Conservation (phyloP, 1,284 basidiomycete genomes). For the Moniliophthora roreri region DNA sequence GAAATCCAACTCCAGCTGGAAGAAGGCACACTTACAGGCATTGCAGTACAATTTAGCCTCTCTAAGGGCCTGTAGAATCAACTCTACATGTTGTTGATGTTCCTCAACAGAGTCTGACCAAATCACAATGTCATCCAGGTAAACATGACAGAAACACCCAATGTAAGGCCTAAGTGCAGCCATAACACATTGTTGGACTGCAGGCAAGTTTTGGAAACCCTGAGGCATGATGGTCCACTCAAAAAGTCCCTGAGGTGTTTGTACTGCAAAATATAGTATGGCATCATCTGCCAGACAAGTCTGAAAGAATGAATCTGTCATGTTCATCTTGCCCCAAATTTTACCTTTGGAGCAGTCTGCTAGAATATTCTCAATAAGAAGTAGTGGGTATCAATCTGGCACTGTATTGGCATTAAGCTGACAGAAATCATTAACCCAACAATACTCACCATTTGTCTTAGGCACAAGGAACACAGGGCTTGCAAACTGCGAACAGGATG, state of each 20-base stretch:
- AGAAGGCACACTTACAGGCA: slow-evolving; percentile 22
- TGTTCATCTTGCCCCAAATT: slow-evolving; percentile 33
- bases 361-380: slow-evolving; percentile 29
- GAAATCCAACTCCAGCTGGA: slow-evolving; percentile 18
- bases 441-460: slow-evolving; percentile 27
- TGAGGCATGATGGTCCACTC: slow-evolving; percentile 37
- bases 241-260: slow-evolving; percentile 30
- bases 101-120: slow-evolving; percentile 31
- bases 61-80: slow-evolving; percentile 24
- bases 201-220: slow-evolving; percentile 29
- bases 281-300: slow-evolving; percentile 30
- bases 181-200: slow-evolving; percentile 29
- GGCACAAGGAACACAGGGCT: slow-evolving; percentile 32
- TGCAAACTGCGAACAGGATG: slow-evolving; percentile 23
- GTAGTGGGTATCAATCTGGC: slow-evolving; percentile 24
- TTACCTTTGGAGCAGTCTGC: slow-evolving; percentile 24
- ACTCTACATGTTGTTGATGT: slow-evolving; percentile 27
- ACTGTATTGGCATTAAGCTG: slow-evolving; percentile 24
- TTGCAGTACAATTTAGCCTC: slow-evolving; percentile 25
- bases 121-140: slow-evolving; percentile 34
- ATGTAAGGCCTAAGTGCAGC: slow-evolving; percentile 23
- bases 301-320: slow-evolving; percentile 40
- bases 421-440: slow-evolving; percentile 36
- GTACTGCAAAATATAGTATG: slow-evolving; percentile 27
- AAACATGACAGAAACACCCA: slow-evolving; percentile 18